These are phyloP conservation scores for Trichoderma pleuroti DNA, from an alignment of 2,329 filamentous ascomycete genomes.

Conservation along the genomic window DNA sequence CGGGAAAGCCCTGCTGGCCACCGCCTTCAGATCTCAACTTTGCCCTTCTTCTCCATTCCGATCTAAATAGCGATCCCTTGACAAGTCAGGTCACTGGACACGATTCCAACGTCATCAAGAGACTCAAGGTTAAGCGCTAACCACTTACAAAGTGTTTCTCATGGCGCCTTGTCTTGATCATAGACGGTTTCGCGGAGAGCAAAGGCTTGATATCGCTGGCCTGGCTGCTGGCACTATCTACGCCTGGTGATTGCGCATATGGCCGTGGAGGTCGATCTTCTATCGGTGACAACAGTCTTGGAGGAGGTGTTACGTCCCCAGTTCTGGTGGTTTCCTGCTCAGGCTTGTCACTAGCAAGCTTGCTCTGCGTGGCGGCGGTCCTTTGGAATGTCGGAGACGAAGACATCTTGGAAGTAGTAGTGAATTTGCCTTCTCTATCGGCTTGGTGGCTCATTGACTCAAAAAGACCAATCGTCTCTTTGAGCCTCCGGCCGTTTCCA, in stretches of 20 bases:
- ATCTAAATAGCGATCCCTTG: neutral
- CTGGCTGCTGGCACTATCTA: neutral
- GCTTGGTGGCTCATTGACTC: constrained; percentile 26
- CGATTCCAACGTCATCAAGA: neutral
- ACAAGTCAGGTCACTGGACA: neutral
- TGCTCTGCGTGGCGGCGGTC: neutral
- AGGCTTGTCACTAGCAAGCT: neutral
- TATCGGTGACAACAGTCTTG: neutral
- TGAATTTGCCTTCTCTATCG: neutral
- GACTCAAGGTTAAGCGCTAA: neutral
- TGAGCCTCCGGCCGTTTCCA: constrained; percentile 8
- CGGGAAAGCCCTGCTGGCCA: neutral
- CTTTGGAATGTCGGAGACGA: neutral
- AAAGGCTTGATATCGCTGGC: neutral
- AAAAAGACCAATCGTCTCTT: constrained; percentile 32
- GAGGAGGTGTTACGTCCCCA: neutral
- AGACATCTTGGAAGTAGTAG: neutral
- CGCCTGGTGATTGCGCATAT: neutral
- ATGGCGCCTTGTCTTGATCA: neutral
- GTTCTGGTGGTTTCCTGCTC: neutral
- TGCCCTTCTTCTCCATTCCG: neutral
- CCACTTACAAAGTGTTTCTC: neutral
- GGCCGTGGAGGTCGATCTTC: neutral
- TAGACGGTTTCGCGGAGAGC: neutral
- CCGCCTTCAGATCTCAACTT: neutral